These are phyloP conservation scores for Cercospora beticola DNA, from an alignment of 2,329 filamentous ascomycete genomes.

Conservation along the genomic window DNA sequence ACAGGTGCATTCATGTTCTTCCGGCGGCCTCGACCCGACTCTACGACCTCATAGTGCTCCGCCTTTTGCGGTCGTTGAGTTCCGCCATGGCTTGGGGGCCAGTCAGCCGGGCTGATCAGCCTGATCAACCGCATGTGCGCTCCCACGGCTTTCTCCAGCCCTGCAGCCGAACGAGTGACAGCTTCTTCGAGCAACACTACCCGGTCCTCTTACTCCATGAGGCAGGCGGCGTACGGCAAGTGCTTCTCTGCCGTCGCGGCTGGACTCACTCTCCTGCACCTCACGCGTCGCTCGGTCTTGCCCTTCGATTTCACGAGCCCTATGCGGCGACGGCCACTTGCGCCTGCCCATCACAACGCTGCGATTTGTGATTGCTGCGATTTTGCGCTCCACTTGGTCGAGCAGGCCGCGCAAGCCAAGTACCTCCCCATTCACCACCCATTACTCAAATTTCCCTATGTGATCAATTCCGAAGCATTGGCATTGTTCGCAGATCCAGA, in stretches of 20 bases:
- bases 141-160: not conserved
- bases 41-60: not conserved
- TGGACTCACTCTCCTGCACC: not conserved
- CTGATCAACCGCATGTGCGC: not conserved
- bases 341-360: not conserved
- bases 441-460: not conserved
- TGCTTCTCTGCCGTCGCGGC: not conserved
- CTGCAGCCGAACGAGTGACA: not conserved
- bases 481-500: not conserved
- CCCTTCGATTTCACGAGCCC: not conserved
- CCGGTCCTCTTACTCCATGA: constrained; percentile 6
- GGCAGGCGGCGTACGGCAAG: not conserved
- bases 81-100: not conserved
- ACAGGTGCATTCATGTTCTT: not conserved
- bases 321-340: not conserved
- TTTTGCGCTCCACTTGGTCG: not conserved
- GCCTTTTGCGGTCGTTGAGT: not conserved
- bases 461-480: not conserved
- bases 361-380: constrained; percentile 1
- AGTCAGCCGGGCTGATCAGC: not conserved
- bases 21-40: not conserved
- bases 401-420: constrained; percentile 5
- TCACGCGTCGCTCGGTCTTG: not conserved
- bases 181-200: not conserved
- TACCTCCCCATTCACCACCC: not conserved